These are phyloP conservation scores for Pichia kudriavzevii DNA, from an alignment of 1,139 yeast genomes.

Conservation along the genomic window DNA sequence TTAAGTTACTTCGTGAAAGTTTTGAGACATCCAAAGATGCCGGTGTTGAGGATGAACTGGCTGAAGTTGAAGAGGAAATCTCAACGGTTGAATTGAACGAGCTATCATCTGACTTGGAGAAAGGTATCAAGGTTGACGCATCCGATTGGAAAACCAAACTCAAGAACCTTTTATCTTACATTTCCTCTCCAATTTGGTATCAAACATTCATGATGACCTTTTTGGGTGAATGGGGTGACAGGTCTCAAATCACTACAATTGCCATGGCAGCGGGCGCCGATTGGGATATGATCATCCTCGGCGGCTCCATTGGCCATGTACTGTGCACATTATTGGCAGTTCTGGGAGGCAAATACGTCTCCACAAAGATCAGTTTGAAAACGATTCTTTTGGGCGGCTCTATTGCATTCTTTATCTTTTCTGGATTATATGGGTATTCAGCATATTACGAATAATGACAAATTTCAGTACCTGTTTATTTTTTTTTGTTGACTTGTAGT, in stretches of 20 bases:
- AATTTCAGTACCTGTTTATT: not conserved
- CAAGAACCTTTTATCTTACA: constrained; percentile 29
- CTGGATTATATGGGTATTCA: constrained; percentile 70
- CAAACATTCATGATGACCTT: constrained; percentile 96
- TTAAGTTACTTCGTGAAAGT: constrained; percentile 72
- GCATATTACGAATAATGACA: constrained; percentile 31
- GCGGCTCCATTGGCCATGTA: constrained; percentile 87
- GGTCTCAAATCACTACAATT: constrained; percentile 95
- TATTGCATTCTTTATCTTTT: constrained; percentile 72
- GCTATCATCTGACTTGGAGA: constrained; percentile 49
- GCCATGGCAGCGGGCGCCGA: constrained; percentile 98
- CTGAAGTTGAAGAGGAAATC: constrained; percentile 93
- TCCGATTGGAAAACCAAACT: constrained; percentile 7
- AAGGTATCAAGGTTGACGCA: constrained; percentile 32
- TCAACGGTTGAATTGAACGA: constrained; percentile 52
- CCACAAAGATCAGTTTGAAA: constrained; percentile 84
- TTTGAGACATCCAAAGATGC: constrained; percentile 68
- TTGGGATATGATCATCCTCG: constrained; percentile 82
- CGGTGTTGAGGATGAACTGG: constrained; percentile 91
- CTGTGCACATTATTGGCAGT: constrained; percentile 93
- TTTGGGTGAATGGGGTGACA: constrained; percentile 98
- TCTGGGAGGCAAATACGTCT: constrained; percentile 83
- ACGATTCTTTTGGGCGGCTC: constrained; percentile 91
- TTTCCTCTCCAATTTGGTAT: constrained; percentile 85
- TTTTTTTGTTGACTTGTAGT: not conserved